Evolutionary conservation across 208 protist species (phyloP).

Genomic region (Trypanosoma caninum): DNA sequence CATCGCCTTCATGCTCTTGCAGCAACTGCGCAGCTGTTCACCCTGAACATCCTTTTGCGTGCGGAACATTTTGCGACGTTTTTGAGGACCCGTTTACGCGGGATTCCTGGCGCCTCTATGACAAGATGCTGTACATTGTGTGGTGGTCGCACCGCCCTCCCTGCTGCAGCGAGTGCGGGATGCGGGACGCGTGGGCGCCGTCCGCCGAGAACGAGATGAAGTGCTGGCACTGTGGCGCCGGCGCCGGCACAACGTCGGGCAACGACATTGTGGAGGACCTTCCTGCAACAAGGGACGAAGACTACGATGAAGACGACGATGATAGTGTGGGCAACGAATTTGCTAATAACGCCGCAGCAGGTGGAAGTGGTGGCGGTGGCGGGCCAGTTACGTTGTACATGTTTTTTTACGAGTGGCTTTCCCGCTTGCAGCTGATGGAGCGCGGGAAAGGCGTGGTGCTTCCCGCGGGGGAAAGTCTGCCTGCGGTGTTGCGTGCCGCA

Average conservation of each 20-base stretch:
- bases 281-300: conserved; percentile 12
- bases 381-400: conserved; percentile 43
- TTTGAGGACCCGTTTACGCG: conserved; percentile 51
- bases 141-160: conserved; percentile 76
- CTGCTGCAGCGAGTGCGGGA: conserved; percentile 56
- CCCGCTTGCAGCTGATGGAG: conserved; percentile 28
- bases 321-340: conserved; percentile 10
- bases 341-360: conserved; percentile 1
- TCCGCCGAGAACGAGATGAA: conserved; percentile 57
- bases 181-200: conserved; percentile 69
- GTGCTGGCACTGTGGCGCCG: conserved; percentile 57
- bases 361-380: conserved; percentile 15
- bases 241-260: conserved; percentile 46
- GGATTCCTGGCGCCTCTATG: conserved; percentile 51
- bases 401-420: conserved; percentile 72
- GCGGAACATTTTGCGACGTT: conserved; percentile 59
- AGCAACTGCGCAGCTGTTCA: background rate
- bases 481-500: conserved; percentile 62
- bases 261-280: conserved; percentile 65
- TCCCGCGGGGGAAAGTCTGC: conserved; percentile 43
- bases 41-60: conserved; percentile 39
- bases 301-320: conserved; percentile 26
- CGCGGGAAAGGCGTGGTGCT: conserved; percentile 28
- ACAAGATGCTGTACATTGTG: conserved; percentile 81
- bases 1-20: background rate